Evolutionary conservation across 148 eudicot species (phyloP).

Genomic region (Vaccinium macrocarpon): DNA sequence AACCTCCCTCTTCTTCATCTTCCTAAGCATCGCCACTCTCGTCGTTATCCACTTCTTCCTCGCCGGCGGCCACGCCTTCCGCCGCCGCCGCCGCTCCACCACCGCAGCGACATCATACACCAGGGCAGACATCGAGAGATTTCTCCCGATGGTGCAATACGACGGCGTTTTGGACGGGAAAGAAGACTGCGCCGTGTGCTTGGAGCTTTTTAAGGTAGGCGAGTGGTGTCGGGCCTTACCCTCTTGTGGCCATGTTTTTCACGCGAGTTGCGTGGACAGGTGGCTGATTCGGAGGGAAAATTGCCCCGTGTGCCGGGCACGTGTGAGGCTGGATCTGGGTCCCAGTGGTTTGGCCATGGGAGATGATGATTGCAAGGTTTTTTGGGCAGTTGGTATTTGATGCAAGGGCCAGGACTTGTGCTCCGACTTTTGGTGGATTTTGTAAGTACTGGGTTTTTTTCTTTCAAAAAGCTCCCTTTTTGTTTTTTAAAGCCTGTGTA

Average conservation of each 20-base stretch:
- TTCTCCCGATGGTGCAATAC: slow-evolving; percentile 19
- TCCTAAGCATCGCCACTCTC: slow-evolving; percentile 39
- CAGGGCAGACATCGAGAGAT: not conserved
- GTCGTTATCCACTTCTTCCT: slow-evolving; percentile 40
- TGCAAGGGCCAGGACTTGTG: slow-evolving; percentile 3
- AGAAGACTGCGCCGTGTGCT: slow-evolving; percentile 58
- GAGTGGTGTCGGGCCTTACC: slow-evolving; percentile 48
- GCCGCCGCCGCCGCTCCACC: slow-evolving; percentile 9
- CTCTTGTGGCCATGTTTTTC: slow-evolving; percentile 62
- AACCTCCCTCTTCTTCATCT: slow-evolving; percentile 44
- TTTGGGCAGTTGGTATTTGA: slow-evolving; percentile 26
- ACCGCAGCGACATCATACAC: too few relatives aligned
- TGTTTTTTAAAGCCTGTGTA: not conserved
- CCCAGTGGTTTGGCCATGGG: not conserved
- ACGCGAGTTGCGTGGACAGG: slow-evolving; percentile 53
- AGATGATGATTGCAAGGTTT: slow-evolving; percentile 23
- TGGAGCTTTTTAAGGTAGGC: slow-evolving; percentile 49
- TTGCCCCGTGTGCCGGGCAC: slow-evolving; percentile 74
- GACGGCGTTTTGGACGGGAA: not conserved
- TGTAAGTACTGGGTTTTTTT: not conserved
- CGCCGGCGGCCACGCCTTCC: slow-evolving; percentile 16
- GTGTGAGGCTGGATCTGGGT: slow-evolving; percentile 32
- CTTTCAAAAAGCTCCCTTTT: not conserved
- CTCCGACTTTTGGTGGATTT: slow-evolving; percentile 5
- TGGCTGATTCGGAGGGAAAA: slow-evolving; percentile 55